Base-by-base conservation (phyloP, 1,139 yeast genomes). In the Pichia sp. region DNA sequence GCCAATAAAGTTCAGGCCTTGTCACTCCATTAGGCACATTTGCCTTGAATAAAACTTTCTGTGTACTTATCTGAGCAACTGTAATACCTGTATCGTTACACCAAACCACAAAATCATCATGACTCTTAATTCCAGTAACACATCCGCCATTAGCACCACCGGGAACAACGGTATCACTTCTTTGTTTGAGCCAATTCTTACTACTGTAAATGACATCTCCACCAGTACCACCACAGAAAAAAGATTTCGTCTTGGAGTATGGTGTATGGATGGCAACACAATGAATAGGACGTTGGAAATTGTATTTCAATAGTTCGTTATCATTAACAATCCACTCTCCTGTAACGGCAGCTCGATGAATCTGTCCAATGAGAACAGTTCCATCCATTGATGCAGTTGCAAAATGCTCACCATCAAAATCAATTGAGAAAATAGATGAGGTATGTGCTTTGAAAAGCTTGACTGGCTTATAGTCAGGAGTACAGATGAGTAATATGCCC, bases 351-450 rank as follows among this genome's bases (percentile, higher is more conserved):
- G 72, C 74, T 77, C 59, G 11, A 42, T 81, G 86, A 2, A 83
- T 63, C 0, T 88, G 72, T 0, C 95, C 93, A 10, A 88, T 73
- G 0, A 85, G 87, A 0, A 88, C 82, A 0, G 95, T 83, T 0
- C 98, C 97, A 54, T 91, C 97, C 67, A 88, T 80, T 0, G 96
- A 86, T 0, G 88, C 95, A 0, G 94, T 79, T 0, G 88, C 94
- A 47, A 88, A 74, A 49, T 69, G 77, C 11, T 60, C 58, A 0
- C 93, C 94, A 51, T 86, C 94, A 0, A 83, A 72, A 39, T 78
- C 74, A 3, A 78, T 63, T 0, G 86, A 74, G 29, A 88, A 61
- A 2, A 91, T 74, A 0, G 96, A 85, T 0, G 97, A 91, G 32
- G 85, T 66, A 50, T 93, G 96, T 1, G 93, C 91, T 48, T 85